Evolutionary conservation across 2,329 filamentous ascomycete species (phyloP).

Genomic region (Tolypocladium inflatum): DNA sequence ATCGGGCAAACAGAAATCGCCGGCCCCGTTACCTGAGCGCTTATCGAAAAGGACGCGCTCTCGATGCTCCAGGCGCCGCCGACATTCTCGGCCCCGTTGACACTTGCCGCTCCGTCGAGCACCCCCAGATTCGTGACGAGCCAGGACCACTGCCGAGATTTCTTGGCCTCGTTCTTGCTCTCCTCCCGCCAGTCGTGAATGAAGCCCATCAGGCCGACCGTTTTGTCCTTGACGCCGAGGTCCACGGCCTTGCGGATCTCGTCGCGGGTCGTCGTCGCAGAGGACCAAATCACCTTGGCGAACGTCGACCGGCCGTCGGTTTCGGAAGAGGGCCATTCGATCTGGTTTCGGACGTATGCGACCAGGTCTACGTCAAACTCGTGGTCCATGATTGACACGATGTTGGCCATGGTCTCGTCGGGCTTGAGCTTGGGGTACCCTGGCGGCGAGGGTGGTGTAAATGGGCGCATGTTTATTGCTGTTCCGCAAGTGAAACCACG

Average conservation of each 20-base stretch:
- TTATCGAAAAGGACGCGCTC: not conserved
- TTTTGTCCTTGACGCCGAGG: not conserved
- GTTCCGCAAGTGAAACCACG: not conserved
- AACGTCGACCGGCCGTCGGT: not conserved
- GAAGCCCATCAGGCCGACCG: not conserved
- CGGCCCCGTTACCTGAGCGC: not conserved
- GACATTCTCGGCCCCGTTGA: not conserved
- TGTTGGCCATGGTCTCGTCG: not conserved
- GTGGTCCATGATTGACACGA: not conserved
- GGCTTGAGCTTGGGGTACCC: not conserved
- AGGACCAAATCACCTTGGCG: not conserved
- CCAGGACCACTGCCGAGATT: not conserved
- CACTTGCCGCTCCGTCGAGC: not conserved
- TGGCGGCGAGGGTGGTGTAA: not conserved
- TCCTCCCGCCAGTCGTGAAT: not conserved
- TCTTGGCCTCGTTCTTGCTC: not conserved
- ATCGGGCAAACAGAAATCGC: not conserved
- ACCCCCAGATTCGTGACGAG: not conserved
- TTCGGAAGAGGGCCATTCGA: not conserved
- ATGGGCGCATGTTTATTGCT: not conserved
- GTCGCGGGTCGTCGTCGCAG: not conserved
- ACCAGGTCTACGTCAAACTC: not conserved
- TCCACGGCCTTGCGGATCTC: not conserved
- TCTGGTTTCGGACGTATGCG: not conserved
- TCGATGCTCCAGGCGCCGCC: not conserved